Percentiles rank a stretch among this genome's conserved stretches.
phyloP scores from a whole-genome alignment of 2,329 filamentous ascomycete species.

The Fusarium agapanthi region DNA sequence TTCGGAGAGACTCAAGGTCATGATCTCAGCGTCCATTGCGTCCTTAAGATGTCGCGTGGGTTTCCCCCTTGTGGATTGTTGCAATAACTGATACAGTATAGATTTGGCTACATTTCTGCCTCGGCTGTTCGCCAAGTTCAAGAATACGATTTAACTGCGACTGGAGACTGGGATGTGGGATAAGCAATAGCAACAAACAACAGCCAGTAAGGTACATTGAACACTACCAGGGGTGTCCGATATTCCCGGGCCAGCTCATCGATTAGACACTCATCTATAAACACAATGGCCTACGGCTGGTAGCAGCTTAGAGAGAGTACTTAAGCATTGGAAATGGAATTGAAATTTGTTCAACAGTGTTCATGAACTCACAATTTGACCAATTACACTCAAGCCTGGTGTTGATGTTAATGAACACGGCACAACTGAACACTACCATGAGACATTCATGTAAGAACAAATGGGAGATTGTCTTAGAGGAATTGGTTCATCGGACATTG shows the following conservation, averaged over 20 bases:
- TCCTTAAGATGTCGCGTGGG: not conserved
- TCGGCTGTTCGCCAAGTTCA: not conserved
- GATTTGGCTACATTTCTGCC: not conserved
- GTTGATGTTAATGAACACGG: not conserved
- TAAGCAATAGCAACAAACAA: not conserved
- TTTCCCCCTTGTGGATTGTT: too few species aligned
- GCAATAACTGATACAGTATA: not conserved
- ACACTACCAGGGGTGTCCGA: too few species aligned
- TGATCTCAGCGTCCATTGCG: not conserved
- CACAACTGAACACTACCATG: too few species aligned
- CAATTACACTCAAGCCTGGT: not conserved
- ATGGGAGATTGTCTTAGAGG: not conserved
- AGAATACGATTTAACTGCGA: too few species aligned
- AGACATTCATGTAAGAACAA: not conserved
- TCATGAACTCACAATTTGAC: not conserved
- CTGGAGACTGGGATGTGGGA: too few species aligned
- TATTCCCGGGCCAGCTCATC: fast-evolving
- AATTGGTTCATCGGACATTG: not conserved
- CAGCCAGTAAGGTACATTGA: fast-evolving
- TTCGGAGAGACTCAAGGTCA: not conserved
- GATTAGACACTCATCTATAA: fast-evolving
- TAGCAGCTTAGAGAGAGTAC: too few species aligned
- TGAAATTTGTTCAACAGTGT: not conserved
- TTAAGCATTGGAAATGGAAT: not conserved
- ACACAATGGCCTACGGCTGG: fast-evolving